phyloP scores from a whole-genome alignment of 768 basidiomycete genomes.

The Mycena albidolilacea region DNA sequence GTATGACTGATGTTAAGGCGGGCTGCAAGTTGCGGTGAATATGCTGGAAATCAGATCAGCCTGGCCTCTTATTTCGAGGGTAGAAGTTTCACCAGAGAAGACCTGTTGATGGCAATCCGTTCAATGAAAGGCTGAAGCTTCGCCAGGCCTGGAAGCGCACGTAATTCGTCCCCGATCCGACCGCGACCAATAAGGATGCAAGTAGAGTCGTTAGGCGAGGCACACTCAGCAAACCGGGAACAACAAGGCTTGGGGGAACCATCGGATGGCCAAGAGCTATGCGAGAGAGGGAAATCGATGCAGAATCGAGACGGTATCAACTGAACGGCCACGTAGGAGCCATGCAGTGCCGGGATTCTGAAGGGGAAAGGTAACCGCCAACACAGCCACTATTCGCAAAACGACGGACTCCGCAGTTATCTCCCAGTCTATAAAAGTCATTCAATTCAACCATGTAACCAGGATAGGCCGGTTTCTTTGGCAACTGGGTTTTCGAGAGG shows the following conservation, averaged over 20 bases:
- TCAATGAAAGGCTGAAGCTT: background rate
- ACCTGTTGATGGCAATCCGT: slow-evolving; percentile 18
- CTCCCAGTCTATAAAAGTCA: too few relatives aligned
- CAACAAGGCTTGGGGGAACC: slow-evolving; percentile 1
- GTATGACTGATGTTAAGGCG: slow-evolving; percentile 84
- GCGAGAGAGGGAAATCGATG: background rate
- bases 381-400: too few relatives aligned
- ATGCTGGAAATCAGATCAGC: slow-evolving; percentile 62
- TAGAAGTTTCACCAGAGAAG: slow-evolving; percentile 35
- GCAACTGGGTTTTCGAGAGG: too few relatives aligned
- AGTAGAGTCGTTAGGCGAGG: slow-evolving; percentile 36
- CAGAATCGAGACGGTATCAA: background rate
- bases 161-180: slow-evolving; percentile 40
- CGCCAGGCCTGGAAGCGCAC: slow-evolving; percentile 9
- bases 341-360: too few relatives aligned
- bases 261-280: slow-evolving; percentile 3
- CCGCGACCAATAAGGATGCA: slow-evolving; percentile 33
- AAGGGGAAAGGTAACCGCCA: too few relatives aligned
- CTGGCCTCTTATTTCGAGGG: background rate
- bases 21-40: slow-evolving; percentile 87
- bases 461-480: too few relatives aligned
- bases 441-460: too few relatives aligned
- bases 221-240: slow-evolving; percentile 31
- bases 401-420: too few relatives aligned
- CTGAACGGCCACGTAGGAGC: slow-evolving; percentile 1